Evolutionary conservation across 805 yeast species (phyloP), one percentile per base, ranked within the genome.

Genomic region (Zygosaccharomyces gambellarensis): DNA sequence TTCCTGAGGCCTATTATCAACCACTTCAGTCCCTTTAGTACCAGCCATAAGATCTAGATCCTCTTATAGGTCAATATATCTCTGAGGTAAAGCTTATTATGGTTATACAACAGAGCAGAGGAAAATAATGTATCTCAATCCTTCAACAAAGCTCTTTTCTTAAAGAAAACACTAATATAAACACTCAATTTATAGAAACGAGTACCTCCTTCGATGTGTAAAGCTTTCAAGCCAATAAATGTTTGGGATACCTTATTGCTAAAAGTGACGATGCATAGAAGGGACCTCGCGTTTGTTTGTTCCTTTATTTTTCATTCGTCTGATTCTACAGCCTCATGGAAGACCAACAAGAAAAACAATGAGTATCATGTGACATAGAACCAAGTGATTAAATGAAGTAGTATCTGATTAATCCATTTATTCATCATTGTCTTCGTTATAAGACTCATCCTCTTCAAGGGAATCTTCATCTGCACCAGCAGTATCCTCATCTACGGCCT

Each of bases 371-470:
- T 42, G 45, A 42, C 28, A 5, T 25, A 8, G 9, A 25, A 25
- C 9, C 9, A 1, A 25, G 9, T 2, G 28, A 25, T 25, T 6
- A 25, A 25, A 25, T 25, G 9, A 8, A 25, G 9, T 25, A 25
- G 28, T 25, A 25, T 6, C 28, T 25, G 28, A 25, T 25, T 25
- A 25, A 19, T 30, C n/a, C 3, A 21, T 4, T 6, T 52, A 50
- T 19, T 43, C 54, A 5, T 45, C 49, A 8, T 51, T 49, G 14
- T 56, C 57, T 12, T 52, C 65, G n/a, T 43, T 46, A 29, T 61
- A 55, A 1, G 61, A 58, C 8, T 22, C 60, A 23, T 60, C 64
- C 5, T 34, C 38, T 34, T 17, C 38, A 17, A 17, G 9, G 22
- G 23, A 8, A 6, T 4, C 38, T 14, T 34, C 36, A 14, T 31